Conservation (phyloP, 2,329 filamentous ascomycete species). For the Fonsecaea pedrosoi region DNA sequence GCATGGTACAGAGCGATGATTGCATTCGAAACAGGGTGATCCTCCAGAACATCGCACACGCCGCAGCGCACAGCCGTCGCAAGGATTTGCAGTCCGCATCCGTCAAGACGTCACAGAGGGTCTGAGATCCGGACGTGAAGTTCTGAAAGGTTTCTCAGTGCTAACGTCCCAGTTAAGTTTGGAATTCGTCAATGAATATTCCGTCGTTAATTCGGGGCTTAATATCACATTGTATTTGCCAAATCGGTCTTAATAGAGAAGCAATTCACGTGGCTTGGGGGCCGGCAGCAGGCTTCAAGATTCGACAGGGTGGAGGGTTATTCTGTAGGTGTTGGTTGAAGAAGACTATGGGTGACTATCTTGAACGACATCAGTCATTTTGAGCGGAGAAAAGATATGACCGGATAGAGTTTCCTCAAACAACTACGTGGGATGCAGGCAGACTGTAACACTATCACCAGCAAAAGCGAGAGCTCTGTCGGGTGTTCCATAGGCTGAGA, state of each 20-base stretch:
- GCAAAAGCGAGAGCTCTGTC: not conserved
- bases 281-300: not conserved
- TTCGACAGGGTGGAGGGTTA: not conserved
- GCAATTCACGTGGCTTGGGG: not conserved
- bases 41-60: conserved; percentile 15
- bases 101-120: not conserved
- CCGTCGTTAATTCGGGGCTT: not conserved
- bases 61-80: conserved; percentile 16
- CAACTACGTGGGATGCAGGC: not conserved
- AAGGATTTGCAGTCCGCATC: conserved; percentile 19
- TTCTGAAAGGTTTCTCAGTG: not conserved
- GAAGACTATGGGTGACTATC: not conserved
- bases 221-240: not conserved
- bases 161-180: not conserved
- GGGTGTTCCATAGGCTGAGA: not conserved
- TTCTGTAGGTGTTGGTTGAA: not conserved
- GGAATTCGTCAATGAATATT: not conserved
- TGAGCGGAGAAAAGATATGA: not conserved
- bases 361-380: not conserved
- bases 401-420: not conserved
- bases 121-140: not conserved
- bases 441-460: not conserved
- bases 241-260: not conserved
- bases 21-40: conserved; percentile 16
- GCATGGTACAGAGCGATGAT: conserved; percentile 9